phyloP scores from a whole-genome alignment of 2,329 filamentous ascomycete genomes.

The Trichoderma sp. region DNA sequence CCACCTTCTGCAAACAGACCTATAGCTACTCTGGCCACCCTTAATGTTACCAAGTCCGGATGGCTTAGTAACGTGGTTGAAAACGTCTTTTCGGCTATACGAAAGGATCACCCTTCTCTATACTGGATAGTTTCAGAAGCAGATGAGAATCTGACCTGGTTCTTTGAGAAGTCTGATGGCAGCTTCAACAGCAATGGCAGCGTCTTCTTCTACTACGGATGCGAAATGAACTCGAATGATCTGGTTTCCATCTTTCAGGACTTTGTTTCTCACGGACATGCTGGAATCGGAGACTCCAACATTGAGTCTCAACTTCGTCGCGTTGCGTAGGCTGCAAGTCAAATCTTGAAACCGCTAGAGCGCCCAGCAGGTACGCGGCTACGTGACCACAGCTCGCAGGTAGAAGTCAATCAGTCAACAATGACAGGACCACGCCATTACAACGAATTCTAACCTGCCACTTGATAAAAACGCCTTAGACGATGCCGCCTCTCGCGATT shows the following conservation, averaged over 20 bases:
- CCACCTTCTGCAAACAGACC: not conserved
- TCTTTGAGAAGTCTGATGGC: constrained; percentile 3
- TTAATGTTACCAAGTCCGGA: constrained; percentile 1
- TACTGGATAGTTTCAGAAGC: not conserved
- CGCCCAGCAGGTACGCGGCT: not conserved
- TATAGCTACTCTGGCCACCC: not conserved
- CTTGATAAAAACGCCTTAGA: not conserved
- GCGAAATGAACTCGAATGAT: not conserved
- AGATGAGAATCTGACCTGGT: constrained; percentile 10
- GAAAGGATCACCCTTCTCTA: not conserved
- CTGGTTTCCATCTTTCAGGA: not conserved
- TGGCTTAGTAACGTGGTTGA: constrained; percentile 3
- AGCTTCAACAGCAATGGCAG: constrained; percentile 1
- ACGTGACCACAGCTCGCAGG: not conserved
- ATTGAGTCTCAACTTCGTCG: not conserved
- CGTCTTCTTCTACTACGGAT: constrained; percentile 8
- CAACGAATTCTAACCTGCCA: not conserved
- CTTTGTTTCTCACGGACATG: not conserved
- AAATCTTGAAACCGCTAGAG: not conserved
- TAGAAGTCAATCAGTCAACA: not conserved
- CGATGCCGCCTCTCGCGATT: not conserved
- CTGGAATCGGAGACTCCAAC: not conserved
- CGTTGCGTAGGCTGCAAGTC: not conserved
- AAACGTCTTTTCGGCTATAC: not conserved
- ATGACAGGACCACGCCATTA: not conserved